These are phyloP conservation scores for Candida morakotiae DNA, from an alignment of 805 yeast species.

Conservation along the genomic window DNA sequence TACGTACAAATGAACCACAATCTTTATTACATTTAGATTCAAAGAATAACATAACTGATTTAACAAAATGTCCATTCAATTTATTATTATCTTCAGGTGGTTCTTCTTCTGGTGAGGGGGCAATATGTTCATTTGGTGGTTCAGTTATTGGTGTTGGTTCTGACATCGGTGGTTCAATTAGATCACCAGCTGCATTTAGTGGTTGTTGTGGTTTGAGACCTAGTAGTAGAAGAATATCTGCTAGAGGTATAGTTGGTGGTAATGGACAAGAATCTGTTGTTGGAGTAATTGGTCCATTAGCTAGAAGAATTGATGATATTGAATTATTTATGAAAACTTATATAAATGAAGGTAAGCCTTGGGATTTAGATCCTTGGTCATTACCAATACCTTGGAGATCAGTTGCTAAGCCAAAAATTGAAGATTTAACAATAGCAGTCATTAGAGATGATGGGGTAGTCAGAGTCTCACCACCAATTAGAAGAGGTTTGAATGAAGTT, in stretches of 20 bases:
- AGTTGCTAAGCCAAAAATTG: slow-evolving; percentile 33
- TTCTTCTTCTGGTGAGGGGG: slow-evolving; percentile 42
- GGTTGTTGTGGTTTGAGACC: slow-evolving; percentile 42
- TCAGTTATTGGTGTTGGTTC: slow-evolving; percentile 36
- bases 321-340: slow-evolving; percentile 63
- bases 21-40: slow-evolving; percentile 42
- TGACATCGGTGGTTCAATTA: slow-evolving; percentile 42
- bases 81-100: slow-evolving; percentile 38
- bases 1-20: slow-evolving; percentile 42
- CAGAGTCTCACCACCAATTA: slow-evolving; percentile 62
- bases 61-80: slow-evolving; percentile 33
- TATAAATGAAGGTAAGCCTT: slow-evolving; percentile 61
- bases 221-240: slow-evolving; percentile 31
- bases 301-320: slow-evolving; percentile 61
- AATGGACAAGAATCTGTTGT: slow-evolving; percentile 64
- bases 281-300: slow-evolving; percentile 66
- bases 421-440: slow-evolving; percentile 53
- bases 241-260: slow-evolving; percentile 40
- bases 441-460: slow-evolving; percentile 62
- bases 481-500: slow-evolving; percentile 50
- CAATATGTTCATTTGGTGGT: slow-evolving; percentile 39
- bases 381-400: slow-evolving; percentile 53
- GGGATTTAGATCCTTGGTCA: slow-evolving; percentile 48
- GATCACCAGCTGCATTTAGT: slow-evolving; percentile 41
- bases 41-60: slow-evolving; percentile 35